Percentiles rank a stretch among this genome's conserved stretches.
Evolutionary conservation across 139 green algal genomes (phyloP).

Genomic region (Auxenochlorella pyrenoidosa): DNA sequence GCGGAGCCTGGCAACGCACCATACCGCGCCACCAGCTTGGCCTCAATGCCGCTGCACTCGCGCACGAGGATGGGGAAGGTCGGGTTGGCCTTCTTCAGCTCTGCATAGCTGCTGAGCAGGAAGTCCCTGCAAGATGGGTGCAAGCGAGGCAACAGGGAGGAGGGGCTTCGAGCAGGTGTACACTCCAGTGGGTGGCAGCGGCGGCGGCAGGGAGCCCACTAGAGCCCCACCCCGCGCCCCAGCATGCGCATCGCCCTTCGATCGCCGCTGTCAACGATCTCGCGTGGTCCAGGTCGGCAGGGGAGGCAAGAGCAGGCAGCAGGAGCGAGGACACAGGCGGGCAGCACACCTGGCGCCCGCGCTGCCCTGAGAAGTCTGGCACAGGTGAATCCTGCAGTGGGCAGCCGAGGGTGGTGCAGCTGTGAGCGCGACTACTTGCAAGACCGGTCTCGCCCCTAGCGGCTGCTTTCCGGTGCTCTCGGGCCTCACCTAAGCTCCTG

Average conservation of each 20-base stretch:
- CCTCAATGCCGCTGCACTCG: constrained; percentile 76
- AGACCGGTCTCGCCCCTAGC: background rate
- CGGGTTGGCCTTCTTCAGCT: constrained; percentile 92
- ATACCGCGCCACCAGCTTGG: constrained; percentile 82
- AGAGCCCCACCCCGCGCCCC: background rate
- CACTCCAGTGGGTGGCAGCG: background rate
- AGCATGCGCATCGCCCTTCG: too few species aligned
- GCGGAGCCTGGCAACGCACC: too few species aligned
- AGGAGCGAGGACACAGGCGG: too few species aligned
- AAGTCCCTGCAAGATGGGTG: constrained; percentile 76
- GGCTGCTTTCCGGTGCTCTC: background rate
- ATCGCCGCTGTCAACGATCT: background rate
- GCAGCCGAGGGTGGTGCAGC: background rate
- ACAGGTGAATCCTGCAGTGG: constrained; percentile 80
- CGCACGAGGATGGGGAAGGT: constrained; percentile 88
- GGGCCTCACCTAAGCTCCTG: constrained; percentile 77
- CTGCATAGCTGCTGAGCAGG: constrained; percentile 79
- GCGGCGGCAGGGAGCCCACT: background rate
- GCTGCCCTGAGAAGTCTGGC: constrained; percentile 74
- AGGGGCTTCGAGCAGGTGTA: background rate
- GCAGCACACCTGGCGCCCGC: constrained; percentile 71
- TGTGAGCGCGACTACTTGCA: background rate
- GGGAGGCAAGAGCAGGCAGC: background rate
- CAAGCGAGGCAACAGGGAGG: background rate
- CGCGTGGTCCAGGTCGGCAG: background rate